Conservation (phyloP, 1,284 basidiomycete species). For the Bondarzewia mesenterica region DNA sequence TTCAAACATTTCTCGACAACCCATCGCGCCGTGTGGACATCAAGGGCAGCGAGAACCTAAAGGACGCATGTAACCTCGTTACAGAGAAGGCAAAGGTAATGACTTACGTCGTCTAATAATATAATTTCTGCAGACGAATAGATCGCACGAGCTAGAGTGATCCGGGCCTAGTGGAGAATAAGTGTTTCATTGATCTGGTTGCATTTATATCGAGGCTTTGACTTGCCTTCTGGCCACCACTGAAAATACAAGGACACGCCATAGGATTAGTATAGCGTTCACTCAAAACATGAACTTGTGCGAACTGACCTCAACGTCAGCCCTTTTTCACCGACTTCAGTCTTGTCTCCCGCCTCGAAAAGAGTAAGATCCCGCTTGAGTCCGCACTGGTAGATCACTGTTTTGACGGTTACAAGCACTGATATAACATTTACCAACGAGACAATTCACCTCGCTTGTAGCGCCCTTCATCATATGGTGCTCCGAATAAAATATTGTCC, state of each 20-base stretch:
- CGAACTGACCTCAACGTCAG: constrained; percentile 37
- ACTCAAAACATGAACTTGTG: constrained; percentile 11
- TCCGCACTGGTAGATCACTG: constrained; percentile 55
- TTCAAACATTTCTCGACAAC: constrained; percentile 70
- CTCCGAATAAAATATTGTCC: constrained; percentile 39
- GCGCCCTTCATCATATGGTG: constrained; percentile 31
- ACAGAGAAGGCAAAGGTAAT: not conserved
- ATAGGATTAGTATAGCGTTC: not conserved
- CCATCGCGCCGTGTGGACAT: constrained; percentile 65
- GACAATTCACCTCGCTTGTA: constrained; percentile 31
- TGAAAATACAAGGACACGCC: constrained; percentile 21
- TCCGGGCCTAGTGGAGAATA: constrained; percentile 36
- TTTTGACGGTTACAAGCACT: constrained; percentile 27
- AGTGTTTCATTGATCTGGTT: not conserved
- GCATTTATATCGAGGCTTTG: not conserved
- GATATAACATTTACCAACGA: constrained; percentile 15
- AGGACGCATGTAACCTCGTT: not conserved
- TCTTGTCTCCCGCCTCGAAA: constrained; percentile 67
- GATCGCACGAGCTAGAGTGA: constrained; percentile 69
- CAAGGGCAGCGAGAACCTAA: constrained; percentile 42
- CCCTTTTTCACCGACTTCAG: constrained; percentile 65
- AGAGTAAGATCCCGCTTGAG: constrained; percentile 55
- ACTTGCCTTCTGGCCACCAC: constrained; percentile 61
- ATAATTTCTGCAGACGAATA: constrained; percentile 57
- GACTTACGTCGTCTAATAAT: constrained; percentile 53